Evolutionary conservation across 139 green algal species (phyloP), one percentile per base, ranked within the genome.

Genomic region (Zygnema cylindricum): DNA sequence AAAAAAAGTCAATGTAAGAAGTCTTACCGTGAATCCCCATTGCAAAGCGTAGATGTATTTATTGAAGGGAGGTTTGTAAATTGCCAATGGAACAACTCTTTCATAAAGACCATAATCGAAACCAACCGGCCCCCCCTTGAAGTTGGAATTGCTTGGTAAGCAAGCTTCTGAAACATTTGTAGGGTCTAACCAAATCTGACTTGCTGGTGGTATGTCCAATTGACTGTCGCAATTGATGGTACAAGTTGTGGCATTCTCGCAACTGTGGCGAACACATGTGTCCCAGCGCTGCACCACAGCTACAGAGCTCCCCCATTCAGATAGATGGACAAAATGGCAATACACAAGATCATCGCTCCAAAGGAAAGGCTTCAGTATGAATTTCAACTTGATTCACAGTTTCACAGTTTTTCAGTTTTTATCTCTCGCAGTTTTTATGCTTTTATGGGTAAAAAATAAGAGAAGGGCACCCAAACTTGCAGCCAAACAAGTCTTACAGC

Each of bases 101-200:
- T 1, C 57, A 42, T 82, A 89, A 16, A 89, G 83, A 39, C 85
- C 85, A 71, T 85, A 89, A 40, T 85, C 85, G 22, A 86, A 85
- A 25, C 55, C 1, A 38, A 23, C 36, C 1, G 69, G 71, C 38
- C 55, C 54, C 49, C 75, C 75, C 33, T 22, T 22, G n/a, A n/a
- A n/a, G n/a, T n/a, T n/a, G n/a, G n/a, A n/a, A n/a, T n/a, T n/a
- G 33, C 30, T 22, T 55, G 54, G 75, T 36, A 36, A 22, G 42
- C 82, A 82, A 55, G 7, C 49, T 25, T 63, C 16, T 7, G 16
- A 7, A 63, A 63, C 16, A 7, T 7, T 16, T 25, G 7, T 16
- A 63, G 49, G 16, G 7, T 7, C 7, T 25, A 63, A 25, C 49
- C 49, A 63, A 25, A 25, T 7, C 16, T 63, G 49, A 16, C 7